Base-by-base conservation (phyloP, 2,329 filamentous ascomycete genomes). In the Amphichorda felina region DNA sequence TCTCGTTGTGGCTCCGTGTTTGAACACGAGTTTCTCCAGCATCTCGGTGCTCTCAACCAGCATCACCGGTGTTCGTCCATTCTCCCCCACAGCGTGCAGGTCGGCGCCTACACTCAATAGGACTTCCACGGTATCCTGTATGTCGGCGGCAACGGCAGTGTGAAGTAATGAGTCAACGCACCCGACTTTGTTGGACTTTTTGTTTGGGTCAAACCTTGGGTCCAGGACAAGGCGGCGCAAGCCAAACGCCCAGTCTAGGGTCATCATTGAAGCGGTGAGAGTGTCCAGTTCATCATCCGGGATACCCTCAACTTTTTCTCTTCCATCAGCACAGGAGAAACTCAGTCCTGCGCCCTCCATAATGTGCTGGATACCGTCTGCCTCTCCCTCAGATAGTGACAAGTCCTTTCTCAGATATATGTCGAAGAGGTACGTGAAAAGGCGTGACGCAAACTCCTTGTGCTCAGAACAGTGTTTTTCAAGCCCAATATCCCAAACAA, bases 61-160 rank as follows among this genome's bases (percentile, higher is more conserved):
- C 50, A 61, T 51, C 4, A 63, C 34, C 1, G 60, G 58, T 2
- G 59, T 60, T 15, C 53, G 51, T 0, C 52, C 52, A 0, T 40
- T 35, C 1, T 37, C 30, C 15, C 61, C 55, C 2, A 40, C 40
- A 1, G 45, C 42, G 7, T 45, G 42, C 5, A 60, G 35, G 18
- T 56, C 42, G 7, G 51, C 47, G 4, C 48, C 50, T 4, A 44
- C 41, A 5, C 43, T 35, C 13, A 52, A 39, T 5, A 62, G 46
- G 3, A 49, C 16, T 2, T 48, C 38, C 8, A 60, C 45, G 4
- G 54, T 48, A 2, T 48, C 44, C 2, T 44, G 22, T 4, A 51
- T 42, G 4, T 40, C 36, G 3, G 45, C 45, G 5, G 49, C 46
- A 2, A 49, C 48, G 8, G 54, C 55, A 21, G 48, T 43, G 25